Percentiles rank a stretch among this genome's conserved stretches.
phyloP scores from a whole-genome alignment of 2,329 filamentous ascomycete genomes.

The Cordyceps militaris region DNA sequence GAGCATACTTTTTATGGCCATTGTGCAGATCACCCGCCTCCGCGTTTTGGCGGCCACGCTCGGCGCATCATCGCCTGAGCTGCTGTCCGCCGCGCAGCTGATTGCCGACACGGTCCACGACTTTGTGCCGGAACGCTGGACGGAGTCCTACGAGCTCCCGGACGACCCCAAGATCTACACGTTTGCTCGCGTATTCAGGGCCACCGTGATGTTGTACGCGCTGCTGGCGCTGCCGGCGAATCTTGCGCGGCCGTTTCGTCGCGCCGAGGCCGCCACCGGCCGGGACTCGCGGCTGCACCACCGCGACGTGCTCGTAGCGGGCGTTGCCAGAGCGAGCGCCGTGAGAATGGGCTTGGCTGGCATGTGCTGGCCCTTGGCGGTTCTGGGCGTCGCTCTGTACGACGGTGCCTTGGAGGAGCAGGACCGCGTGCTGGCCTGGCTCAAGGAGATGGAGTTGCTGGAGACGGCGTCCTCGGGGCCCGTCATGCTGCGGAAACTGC shows the following conservation, averaged over 20 bases:
- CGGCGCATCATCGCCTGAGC: background rate
- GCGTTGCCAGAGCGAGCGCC: background rate
- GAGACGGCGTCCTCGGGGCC: background rate
- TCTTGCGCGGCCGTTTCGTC: background rate
- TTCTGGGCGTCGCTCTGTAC: background rate
- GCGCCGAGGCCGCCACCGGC: background rate
- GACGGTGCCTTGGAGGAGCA: background rate
- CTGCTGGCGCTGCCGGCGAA: background rate
- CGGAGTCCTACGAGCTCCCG: background rate
- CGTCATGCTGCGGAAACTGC: background rate
- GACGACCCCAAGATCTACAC: background rate
- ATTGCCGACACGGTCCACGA: background rate
- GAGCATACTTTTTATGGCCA: background rate
- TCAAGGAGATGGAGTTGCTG: background rate
- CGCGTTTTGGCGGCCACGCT: background rate
- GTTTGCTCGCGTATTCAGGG: background rate
- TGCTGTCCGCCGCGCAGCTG: background rate
- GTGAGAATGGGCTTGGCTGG: background rate
- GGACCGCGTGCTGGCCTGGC: background rate
- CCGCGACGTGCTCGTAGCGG: background rate
- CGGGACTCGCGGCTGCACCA: background rate
- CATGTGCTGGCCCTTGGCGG: constrained; percentile 1
- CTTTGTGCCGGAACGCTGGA: background rate
- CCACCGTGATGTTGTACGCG: background rate
- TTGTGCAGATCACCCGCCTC: background rate